Evolutionary conservation across 2,329 filamentous ascomycete species (phyloP).

Genomic region (Incumbomyces lentus): DNA sequence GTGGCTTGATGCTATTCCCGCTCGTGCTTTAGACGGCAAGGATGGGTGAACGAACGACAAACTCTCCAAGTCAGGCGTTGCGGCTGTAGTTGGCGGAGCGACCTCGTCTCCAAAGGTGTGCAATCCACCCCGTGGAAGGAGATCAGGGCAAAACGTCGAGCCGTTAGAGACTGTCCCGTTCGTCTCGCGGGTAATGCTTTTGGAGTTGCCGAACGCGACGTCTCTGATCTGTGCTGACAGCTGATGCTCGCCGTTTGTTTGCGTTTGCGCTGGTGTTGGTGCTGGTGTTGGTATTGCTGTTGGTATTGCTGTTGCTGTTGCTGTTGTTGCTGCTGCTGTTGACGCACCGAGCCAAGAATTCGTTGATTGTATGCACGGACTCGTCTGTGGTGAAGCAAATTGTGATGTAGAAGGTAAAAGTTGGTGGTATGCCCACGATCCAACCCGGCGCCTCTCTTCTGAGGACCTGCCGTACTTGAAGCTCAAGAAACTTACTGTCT

Average conservation of each 20-base stretch:
- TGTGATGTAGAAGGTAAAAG: background rate
- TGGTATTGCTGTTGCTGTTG: background rate
- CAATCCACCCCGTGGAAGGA: too few relatives aligned
- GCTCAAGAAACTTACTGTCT: background rate
- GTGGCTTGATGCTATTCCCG: too few relatives aligned
- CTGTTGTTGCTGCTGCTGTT: background rate
- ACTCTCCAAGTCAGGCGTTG: too few relatives aligned
- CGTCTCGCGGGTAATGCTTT: too few relatives aligned
- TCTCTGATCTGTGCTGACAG: too few relatives aligned
- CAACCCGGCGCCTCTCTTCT: background rate
- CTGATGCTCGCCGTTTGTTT: background rate
- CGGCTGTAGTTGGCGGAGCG: too few relatives aligned
- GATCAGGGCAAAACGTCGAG: too few relatives aligned
- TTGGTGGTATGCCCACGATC: background rate
- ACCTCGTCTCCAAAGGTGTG: too few relatives aligned
- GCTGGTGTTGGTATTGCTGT: background rate
- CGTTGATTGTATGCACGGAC: background rate
- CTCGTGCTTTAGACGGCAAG: too few relatives aligned
- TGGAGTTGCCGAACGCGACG: too few relatives aligned
- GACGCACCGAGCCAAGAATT: background rate
- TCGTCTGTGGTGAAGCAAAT: background rate
- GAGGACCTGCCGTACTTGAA: conserved; percentile 5
- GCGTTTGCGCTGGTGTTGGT: background rate
- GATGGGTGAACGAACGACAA: too few relatives aligned
- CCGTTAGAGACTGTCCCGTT: too few relatives aligned